Conservation (phyloP, 768 basidiomycete species). For the Fomitopsis pulvina region DNA sequence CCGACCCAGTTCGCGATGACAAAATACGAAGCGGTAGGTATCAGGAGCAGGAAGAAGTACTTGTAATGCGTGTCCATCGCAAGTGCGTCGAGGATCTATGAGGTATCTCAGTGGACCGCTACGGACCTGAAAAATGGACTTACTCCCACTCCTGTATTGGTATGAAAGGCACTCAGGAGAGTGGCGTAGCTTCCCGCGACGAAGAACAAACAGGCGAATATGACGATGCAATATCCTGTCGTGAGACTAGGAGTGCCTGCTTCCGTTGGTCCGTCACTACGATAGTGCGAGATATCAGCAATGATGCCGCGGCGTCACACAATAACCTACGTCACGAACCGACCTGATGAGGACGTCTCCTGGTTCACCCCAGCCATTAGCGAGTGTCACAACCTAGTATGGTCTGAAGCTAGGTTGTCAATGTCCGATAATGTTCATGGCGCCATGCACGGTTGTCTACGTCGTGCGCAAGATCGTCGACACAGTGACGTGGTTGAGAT, state of each 20-base stretch:
- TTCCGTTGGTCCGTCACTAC: no score
- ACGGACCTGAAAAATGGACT: constrained; percentile 17
- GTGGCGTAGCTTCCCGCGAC: constrained; percentile 53
- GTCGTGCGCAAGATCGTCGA: no score
- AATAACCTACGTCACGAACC: no score
- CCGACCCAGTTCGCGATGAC: constrained; percentile 99
- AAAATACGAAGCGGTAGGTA: constrained; percentile 82
- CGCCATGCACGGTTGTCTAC: no score
- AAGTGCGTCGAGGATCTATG: constrained; percentile 58
- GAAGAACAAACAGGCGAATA: constrained; percentile 46
- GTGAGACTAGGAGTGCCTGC: constrained; percentile 11
- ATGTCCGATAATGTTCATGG: no score
- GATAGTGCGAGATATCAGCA: no score
- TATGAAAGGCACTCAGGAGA: constrained; percentile 59
- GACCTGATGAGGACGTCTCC: no score
- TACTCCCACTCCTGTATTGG: constrained; percentile 45
- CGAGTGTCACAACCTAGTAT: no score
- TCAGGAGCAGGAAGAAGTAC: constrained; percentile 71
- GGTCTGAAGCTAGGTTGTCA: no score
- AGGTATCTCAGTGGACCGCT: not conserved
- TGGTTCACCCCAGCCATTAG: no score
- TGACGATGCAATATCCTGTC: constrained; percentile 42
- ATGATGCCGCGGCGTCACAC: no score
- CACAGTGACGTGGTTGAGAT: no score
- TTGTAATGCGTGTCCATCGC: constrained; percentile 83